phyloP scores from a whole-genome alignment of 2,329 filamentous ascomycete species.

The Trichoderma harzianum region DNA sequence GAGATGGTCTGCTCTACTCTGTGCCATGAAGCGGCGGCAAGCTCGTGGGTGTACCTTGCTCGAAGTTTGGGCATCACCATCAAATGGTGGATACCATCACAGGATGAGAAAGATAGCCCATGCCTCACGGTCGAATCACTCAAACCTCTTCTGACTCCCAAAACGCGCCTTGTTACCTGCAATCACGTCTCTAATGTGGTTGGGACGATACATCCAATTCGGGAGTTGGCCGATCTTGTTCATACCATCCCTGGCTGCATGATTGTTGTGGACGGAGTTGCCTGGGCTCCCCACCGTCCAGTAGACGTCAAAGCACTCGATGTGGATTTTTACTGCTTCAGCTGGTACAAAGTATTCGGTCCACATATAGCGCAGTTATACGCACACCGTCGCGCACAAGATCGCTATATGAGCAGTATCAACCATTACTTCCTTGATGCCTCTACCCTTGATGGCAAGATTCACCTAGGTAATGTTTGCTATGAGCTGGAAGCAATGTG shows the following conservation, averaged over 20 bases:
- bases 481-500: background rate
- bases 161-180: background rate
- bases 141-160: background rate
- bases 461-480: background rate
- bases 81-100: background rate
- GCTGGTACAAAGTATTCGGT: slow-evolving; percentile 80
- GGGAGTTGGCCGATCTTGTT: background rate
- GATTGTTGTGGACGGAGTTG: slow-evolving; percentile 64
- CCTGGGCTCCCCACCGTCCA: slow-evolving; percentile 68
- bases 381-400: background rate
- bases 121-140: background rate
- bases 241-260: background rate
- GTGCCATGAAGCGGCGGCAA: background rate
- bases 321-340: slow-evolving; percentile 75
- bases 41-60: background rate
- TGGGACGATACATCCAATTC: background rate
- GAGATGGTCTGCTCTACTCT: background rate
- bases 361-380: slow-evolving; percentile 54
- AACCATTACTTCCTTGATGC: background rate
- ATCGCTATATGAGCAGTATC: background rate
- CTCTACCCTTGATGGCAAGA: background rate
- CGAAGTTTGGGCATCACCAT: background rate
- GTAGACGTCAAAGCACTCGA: slow-evolving; percentile 66
- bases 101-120: background rate
- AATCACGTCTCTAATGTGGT: background rate